Base-by-base conservation (phyloP, 805 yeast genomes). In the Starmera quercuum region DNA sequence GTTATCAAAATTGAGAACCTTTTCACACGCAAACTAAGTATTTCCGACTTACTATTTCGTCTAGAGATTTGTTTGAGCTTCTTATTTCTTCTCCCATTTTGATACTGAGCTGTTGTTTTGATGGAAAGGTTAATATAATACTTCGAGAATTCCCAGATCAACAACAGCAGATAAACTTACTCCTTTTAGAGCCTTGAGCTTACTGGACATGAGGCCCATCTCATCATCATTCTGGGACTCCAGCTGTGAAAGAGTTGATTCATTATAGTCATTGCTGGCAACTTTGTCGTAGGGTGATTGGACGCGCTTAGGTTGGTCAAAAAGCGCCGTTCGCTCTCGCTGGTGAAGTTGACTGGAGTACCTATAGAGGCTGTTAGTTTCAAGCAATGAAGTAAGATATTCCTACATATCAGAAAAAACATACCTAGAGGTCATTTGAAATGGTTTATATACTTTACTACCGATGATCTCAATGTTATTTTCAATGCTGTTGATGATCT, bases 171-270 rank as follows among this genome's bases (percentile, higher is more conserved):
- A 24, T 12, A 26, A n/a, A 35, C 59, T 36, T 27, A 57, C 58
- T 30, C 68, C 68, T 49, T 78, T 80, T 35, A 81, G 56, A 20
- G 73, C 62, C 31, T 63, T 56, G 15, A 81, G 66, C 42, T 73
- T 75, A 26, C 69, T 65, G 22, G 70, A 62, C 69, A 81, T 71
- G 2, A 66, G 58, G 16, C 66, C 63, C 42, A 75, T 52, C 33
- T 77, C 74, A 36, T 75, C 80, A 23, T 75, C 83, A 39, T 71
- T 71, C 49, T 81, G 88, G 4, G 80, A 65, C 51, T 81, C 88
- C 31, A 81, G 51, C 39, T 73, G 75, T 15, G 80, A 69, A 44
- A 78, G 47, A 36, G 68, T 63, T 19, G 74, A 58, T 29, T 76
- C 81, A 11, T 71, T 61, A 49, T 63, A 70, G 47, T 66, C 74